These are phyloP conservation scores for Mucor circinelloides DNA, from an alignment of 371 early-diverging fungal genomes.

Conservation along the genomic window DNA sequence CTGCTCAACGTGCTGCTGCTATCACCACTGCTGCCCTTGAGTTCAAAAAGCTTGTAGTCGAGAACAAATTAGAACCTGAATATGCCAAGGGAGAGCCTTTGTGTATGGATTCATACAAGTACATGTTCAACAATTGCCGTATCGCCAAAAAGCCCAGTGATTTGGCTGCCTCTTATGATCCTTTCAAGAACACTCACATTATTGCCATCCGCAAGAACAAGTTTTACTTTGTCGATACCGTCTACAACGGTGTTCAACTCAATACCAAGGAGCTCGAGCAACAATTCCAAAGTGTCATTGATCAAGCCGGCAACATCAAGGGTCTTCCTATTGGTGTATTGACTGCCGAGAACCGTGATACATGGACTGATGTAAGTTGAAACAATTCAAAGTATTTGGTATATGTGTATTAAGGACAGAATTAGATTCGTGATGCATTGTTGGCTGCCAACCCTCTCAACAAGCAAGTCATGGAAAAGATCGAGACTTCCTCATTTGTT, in stretches of 20 bases:
- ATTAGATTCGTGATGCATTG: slow-evolving; percentile 61
- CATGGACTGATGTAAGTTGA: slow-evolving; percentile 83
- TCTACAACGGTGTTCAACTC: slow-evolving; percentile 77
- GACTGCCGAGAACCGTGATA: slow-evolving; percentile 92
- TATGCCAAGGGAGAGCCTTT: slow-evolving; percentile 76
- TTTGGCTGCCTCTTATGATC: slow-evolving; percentile 73
- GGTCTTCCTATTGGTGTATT: slow-evolving; percentile 84
- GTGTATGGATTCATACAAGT: slow-evolving; percentile 91
- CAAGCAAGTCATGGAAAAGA: slow-evolving; percentile 69
- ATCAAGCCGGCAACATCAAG: slow-evolving; percentile 70
- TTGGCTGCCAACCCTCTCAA: slow-evolving; percentile 71
- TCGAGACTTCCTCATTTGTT: slow-evolving; percentile 84
- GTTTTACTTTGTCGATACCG: slow-evolving; percentile 79
- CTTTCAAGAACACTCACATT: slow-evolving; percentile 78
- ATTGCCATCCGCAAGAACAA: slow-evolving; percentile 90
- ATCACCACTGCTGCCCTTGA: slow-evolving; percentile 86
- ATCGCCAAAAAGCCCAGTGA: slow-evolving; percentile 88
- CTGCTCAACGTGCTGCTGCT: slow-evolving; percentile 86
- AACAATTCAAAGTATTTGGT: no score
- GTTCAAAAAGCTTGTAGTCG: slow-evolving; percentile 82
- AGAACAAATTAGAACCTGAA: slow-evolving; percentile 86
- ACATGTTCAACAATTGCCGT: slow-evolving; percentile 96
- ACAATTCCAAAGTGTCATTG: slow-evolving; percentile 76
- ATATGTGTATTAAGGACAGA: not conserved
- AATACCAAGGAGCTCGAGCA: slow-evolving; percentile 84